A percentile compares a stretch with the other conserved stretches of the same genome.
Evolutionary conservation across 164 flowering plant genomes (phyloP).

Genomic region (Stephania cephalantha): DNA sequence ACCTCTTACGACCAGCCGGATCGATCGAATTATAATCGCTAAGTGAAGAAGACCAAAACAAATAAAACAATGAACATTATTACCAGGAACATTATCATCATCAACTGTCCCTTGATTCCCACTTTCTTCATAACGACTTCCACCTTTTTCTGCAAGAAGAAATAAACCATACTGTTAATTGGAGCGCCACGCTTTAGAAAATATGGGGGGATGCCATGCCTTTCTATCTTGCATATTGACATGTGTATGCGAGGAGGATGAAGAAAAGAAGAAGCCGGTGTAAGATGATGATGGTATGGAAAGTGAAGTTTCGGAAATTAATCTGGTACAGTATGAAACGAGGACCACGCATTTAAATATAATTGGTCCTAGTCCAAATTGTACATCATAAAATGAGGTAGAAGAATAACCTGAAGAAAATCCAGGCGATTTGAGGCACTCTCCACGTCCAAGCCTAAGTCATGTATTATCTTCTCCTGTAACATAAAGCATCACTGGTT

Average conservation of each 20-base stretch:
- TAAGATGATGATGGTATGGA: neutral
- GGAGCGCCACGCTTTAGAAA: neutral
- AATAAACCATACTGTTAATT: neutral
- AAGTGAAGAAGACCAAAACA: constrained; percentile 77
- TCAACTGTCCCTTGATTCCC: constrained; percentile 73
- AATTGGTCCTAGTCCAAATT: neutral
- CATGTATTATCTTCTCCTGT: constrained; percentile 72
- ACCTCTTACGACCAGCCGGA: neutral
- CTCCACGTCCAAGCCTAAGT: constrained; percentile 72
- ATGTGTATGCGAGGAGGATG: neutral
- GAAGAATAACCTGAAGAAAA: constrained; percentile 68
- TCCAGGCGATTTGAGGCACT: constrained; percentile 77
- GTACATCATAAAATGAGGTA: neutral
- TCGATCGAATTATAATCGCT: constrained; percentile 2
- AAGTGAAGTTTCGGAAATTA: neutral
- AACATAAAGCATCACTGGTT: constrained; percentile 4
- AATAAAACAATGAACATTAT: constrained; percentile 66
- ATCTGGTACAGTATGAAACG: neutral
- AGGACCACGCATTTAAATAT: neutral
- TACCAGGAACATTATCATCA: constrained; percentile 75
- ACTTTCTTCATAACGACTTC: constrained; percentile 78
- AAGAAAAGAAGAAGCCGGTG: neutral
- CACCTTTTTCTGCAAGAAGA: constrained; percentile 58
- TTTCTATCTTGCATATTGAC: neutral
- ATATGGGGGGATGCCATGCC: neutral